phyloP scores from a whole-genome alignment of 768 basidiomycete genomes.

The Polyporus arcularius region DNA sequence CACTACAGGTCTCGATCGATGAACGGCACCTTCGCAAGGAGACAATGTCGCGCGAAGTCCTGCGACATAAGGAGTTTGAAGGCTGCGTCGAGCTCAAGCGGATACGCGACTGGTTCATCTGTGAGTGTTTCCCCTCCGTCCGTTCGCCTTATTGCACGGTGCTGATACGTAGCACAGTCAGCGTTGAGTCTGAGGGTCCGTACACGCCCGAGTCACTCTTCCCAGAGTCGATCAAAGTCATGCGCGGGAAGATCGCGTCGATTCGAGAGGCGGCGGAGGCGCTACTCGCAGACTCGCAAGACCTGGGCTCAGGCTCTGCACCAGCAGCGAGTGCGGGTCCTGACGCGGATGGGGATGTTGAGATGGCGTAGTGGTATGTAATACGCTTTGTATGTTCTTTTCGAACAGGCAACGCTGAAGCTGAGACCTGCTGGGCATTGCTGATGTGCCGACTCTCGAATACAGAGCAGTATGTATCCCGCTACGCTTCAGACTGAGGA shows the following conservation, averaged over 20 bases:
- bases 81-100: conserved; percentile 81
- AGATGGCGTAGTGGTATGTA: conserved; percentile 9
- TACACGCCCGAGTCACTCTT: conserved; percentile 84
- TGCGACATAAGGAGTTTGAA: conserved; percentile 89
- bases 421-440: no score
- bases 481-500: no score
- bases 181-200: conserved; percentile 87
- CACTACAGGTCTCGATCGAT: conserved; percentile 54
- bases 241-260: conserved; percentile 74
- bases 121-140: conserved; percentile 46
- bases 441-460: no score
- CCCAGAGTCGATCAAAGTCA: conserved; percentile 76
- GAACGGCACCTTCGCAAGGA: conserved; percentile 73
- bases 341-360: conserved; percentile 23
- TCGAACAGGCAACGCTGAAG: no score
- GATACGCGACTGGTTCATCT: conserved; percentile 90
- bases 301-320: background rate
- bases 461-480: no score
- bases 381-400: no score
- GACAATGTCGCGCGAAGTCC: conserved; percentile 88
- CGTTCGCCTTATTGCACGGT: background rate
- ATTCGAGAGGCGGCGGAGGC: conserved; percentile 61
- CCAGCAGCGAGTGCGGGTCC: background rate
- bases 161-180: conserved; percentile 50
- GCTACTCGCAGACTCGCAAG: conserved; percentile 43